A percentile compares a stretch with the other conserved stretches of the same genome.
Evolutionary conservation across 2,329 filamentous ascomycete species (phyloP).

Genomic region (Scytalidium lignicola): DNA sequence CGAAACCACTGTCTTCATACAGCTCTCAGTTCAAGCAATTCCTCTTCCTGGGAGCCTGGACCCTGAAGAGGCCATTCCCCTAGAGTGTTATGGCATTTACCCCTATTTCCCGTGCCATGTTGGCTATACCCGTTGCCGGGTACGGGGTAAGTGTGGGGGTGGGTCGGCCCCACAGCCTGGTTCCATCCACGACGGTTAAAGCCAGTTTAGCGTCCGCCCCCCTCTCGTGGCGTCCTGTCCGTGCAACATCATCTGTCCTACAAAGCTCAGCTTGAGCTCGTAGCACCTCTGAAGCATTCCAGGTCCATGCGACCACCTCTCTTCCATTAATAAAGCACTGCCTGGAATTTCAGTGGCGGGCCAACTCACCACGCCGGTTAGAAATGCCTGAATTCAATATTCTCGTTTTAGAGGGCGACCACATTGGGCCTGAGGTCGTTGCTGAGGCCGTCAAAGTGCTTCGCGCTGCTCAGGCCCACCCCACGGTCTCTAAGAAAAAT

Average conservation of each 20-base stretch:
- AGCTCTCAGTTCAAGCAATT: neutral
- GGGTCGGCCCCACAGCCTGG: no score
- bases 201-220: neutral
- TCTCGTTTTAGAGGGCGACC: constrained; percentile 41
- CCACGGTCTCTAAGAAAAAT: neutral
- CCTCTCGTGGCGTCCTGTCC: no score
- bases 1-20: neutral
- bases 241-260: no score
- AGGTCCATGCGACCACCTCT: neutral
- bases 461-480: neutral
- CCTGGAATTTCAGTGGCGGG: neutral
- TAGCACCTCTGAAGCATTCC: neutral
- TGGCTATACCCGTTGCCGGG: neutral
- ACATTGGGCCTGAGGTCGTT: constrained; percentile 43
- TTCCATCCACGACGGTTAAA: neutral
- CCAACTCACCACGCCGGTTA: neutral
- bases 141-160: neutral
- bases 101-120: neutral
- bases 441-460: constrained; percentile 42
- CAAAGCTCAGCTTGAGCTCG: neutral
- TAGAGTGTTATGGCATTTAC: neutral
- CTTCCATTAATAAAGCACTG: neutral
- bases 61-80: neutral
- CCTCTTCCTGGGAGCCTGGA: neutral
- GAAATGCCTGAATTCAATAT: constrained; percentile 21